Conservation (phyloP, 1,284 basidiomycete genomes). For the Limonomyces culmigenus region DNA sequence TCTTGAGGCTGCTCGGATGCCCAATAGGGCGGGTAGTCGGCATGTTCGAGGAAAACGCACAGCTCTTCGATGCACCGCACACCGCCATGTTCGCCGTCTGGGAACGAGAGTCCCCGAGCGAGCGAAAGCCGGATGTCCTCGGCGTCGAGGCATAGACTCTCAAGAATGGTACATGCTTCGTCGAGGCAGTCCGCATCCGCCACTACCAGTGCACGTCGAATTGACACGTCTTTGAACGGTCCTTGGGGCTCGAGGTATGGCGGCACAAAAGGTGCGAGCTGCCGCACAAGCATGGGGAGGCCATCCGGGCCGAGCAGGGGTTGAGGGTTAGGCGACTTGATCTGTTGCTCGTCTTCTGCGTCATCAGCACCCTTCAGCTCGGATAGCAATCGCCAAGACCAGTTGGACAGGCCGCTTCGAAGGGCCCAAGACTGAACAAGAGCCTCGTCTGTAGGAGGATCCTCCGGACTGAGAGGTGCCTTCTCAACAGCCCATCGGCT, state of each 20-base stretch:
- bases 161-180: constrained; percentile 55
- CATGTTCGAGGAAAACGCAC: constrained; percentile 57
- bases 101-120: constrained; percentile 43
- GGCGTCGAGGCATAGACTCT: constrained; percentile 59
- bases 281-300: constrained; percentile 42
- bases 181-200: constrained; percentile 59
- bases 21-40: constrained; percentile 52
- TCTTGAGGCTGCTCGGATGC: constrained; percentile 15
- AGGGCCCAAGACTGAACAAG: constrained; percentile 44
- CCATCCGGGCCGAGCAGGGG: constrained; percentile 25
- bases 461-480: constrained; percentile 3
- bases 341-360: constrained; percentile 9
- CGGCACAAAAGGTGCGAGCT: constrained; percentile 38
- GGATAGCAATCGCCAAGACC: constrained; percentile 60
- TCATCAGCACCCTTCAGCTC: constrained; percentile 47
- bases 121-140: constrained; percentile 55
- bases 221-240: constrained; percentile 20
- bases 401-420: constrained; percentile 46
- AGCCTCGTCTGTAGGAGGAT: constrained; percentile 9
- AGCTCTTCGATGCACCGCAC: constrained; percentile 44
- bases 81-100: constrained; percentile 32
- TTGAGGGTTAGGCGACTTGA: neutral
- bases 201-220: constrained; percentile 26
- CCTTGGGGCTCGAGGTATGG: constrained; percentile 27
- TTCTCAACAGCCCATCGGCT: constrained; percentile 34